Evolutionary conservation across 192 early-diverging fungal species (phyloP), one percentile per base, ranked within the genome.

Genomic region (Umbelopsis vinacea): DNA sequence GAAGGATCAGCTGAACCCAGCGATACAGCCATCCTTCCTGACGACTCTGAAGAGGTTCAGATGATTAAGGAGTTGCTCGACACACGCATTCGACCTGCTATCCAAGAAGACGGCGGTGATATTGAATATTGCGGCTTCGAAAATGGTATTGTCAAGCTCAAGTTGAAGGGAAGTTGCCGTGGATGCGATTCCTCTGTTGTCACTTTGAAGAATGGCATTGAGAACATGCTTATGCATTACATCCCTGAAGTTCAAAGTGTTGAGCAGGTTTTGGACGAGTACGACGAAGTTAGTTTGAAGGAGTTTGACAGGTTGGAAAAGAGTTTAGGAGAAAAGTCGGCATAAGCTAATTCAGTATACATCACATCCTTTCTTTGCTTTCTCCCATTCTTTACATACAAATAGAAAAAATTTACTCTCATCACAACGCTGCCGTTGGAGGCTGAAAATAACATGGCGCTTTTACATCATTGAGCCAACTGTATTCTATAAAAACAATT

Each of bases 1-100:
- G 85, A 89, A 47, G 79, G 77, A 14, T 82, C 85, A 38, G 73
- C 82, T 2, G 63, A 68, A 3, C 52, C 75, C 9, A 82, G 74
- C 24, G 90, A 88, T 48, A 95, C 94, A 8, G 81, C 82, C 53
- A 92, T 95, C 47, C 71, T 81, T 9, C 87, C 88, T 45, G 90
- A 91, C 63, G 97, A 99, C 77, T 90, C 92, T 12, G 97, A 99
- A 70, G 89, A 87, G 22, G 97, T 99, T 6, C 91, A 93, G 45
- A 96, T 97, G 95, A 99, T 99, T 73, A 99, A 99, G 74, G 98
- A 99, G 82, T 76, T 99, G 54, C 86, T 99, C 29, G 98, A 99
- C 54, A 94, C 95, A 14, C 83, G 97, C 43, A 94, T 99, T 57
- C 82, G 98, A 10, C 97, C 97, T 19, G 90, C 97, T 8, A 98